These are phyloP conservation scores for Gremmenia infestans DNA, from an alignment of 2,329 filamentous ascomycete genomes.

Conservation along the genomic window DNA sequence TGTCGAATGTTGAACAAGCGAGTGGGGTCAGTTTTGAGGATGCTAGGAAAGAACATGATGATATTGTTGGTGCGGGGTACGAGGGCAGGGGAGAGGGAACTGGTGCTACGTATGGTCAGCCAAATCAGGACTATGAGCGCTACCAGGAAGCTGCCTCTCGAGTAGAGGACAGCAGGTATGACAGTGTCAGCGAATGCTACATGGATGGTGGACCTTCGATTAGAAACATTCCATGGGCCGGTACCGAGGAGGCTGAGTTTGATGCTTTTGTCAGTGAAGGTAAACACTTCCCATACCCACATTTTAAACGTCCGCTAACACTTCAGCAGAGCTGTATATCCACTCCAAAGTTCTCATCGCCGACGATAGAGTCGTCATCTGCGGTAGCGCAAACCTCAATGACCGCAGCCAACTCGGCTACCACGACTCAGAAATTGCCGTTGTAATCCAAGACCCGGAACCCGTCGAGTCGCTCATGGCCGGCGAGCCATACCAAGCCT, in stretches of 20 bases:
- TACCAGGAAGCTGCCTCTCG: constrained; percentile 67
- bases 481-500: constrained; percentile 65
- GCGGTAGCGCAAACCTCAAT: constrained; percentile 61
- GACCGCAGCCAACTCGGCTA: constrained; percentile 70
- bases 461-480: constrained; percentile 69
- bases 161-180: constrained; percentile 56
- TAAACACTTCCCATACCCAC: constrained; percentile 1
- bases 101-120: constrained; percentile 31
- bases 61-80: constrained; percentile 46
- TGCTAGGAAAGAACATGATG: constrained; percentile 60
- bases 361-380: constrained; percentile 77
- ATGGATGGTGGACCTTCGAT: constrained; percentile 75
- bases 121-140: constrained; percentile 36
- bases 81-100: constrained; percentile 34
- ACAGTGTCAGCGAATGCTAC: constrained; percentile 74
- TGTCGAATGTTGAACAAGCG: constrained; percentile 54
- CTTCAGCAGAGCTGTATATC: constrained; percentile 48
- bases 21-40: constrained; percentile 65
- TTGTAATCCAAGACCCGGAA: constrained; percentile 75
- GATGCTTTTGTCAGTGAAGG: constrained; percentile 55
- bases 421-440: constrained; percentile 87
- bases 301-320: neutral
- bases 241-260: constrained; percentile 50
- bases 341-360: constrained; percentile 72
- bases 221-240: constrained; percentile 50